Conservation (phyloP, 139 green algal species). For the Tetradesmus lagerheimii region DNA sequence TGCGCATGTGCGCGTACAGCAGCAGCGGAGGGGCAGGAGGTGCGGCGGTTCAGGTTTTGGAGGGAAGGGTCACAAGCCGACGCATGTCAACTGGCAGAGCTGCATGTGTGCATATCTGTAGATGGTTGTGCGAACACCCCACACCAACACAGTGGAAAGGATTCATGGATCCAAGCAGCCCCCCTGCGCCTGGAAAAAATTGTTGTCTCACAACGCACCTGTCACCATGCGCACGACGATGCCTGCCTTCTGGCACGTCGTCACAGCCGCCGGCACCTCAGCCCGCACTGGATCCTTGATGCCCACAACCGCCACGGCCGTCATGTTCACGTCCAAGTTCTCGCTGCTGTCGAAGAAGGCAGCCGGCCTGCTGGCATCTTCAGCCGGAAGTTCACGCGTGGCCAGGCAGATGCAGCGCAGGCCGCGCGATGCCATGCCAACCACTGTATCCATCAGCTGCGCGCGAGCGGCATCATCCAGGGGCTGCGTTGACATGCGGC, state of each 20-base stretch:
- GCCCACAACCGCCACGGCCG: conserved; percentile 83
- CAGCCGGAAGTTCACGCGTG: conserved; percentile 70
- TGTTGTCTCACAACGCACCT: too few species aligned
- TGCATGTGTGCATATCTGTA: too few species aligned
- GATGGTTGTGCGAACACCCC: too few species aligned
- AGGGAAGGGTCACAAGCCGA: too few species aligned
- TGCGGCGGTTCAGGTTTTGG: too few species aligned
- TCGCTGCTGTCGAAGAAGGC: conserved; percentile 81
- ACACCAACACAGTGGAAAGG: too few species aligned
- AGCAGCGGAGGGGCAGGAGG: too few species aligned
- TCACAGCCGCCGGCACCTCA: conserved; percentile 80
- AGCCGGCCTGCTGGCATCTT: conserved; percentile 47
- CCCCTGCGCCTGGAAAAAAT: too few species aligned
- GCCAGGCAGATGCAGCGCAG: conserved; percentile 91
- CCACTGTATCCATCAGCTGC: conserved; percentile 65
- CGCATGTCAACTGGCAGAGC: too few species aligned
- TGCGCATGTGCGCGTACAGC: too few species aligned
- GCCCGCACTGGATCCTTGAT: conserved; percentile 97
- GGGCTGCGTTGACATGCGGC: conserved; percentile 10
- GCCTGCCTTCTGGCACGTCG: conserved; percentile 86
- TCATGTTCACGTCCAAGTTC: conserved; percentile 65
- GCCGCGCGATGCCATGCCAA: conserved; percentile 84
- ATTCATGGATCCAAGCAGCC: too few species aligned
- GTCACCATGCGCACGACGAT: conserved; percentile 99
- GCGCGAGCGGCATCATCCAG: conserved; percentile 60